These are phyloP conservation scores for Larix sibirica DNA, from an alignment of 83 land plant genomes.

Conservation along the genomic window DNA sequence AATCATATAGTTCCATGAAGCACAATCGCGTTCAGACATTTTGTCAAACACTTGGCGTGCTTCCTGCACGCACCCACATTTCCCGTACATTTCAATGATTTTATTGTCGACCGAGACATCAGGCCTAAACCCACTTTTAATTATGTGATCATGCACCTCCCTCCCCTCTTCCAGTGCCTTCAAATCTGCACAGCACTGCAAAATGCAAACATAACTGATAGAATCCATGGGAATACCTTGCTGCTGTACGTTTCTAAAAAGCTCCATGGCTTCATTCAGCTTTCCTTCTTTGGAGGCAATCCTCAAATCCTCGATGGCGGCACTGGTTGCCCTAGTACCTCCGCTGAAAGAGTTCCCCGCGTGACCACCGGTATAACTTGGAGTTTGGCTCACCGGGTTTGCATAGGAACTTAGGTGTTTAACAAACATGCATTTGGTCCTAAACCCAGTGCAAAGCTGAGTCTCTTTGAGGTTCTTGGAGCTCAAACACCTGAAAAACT, in stretches of 20 bases:
- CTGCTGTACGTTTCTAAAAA: background rate
- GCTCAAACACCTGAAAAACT: background rate
- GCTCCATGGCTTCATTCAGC: conserved; percentile 4
- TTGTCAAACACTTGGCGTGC: conserved; percentile 34
- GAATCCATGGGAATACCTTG: background rate
- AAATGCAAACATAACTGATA: background rate
- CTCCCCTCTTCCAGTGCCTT: conserved; percentile 34
- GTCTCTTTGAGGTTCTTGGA: background rate
- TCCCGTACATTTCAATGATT: conserved; percentile 13
- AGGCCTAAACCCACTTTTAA: background rate
- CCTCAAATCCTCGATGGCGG: conserved; percentile 2
- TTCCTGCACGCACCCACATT: conserved; percentile 36
- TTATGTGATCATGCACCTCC: conserved; percentile 12
- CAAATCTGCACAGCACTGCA: conserved; percentile 34
- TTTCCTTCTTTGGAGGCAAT: background rate
- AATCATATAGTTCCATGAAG: conserved; percentile 63
- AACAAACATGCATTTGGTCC: background rate
- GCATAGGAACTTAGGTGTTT: background rate
- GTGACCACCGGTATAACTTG: background rate
- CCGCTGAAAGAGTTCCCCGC: too few relatives aligned
- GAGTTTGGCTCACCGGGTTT: background rate
- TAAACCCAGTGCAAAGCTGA: background rate
- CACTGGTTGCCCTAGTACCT: background rate
- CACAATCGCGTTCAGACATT: conserved; percentile 34
- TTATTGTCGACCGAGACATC: background rate